These are phyloP conservation scores for Singerocomus rubriflavus DNA, from an alignment of 1,284 basidiomycete genomes.

Conservation along the genomic window DNA sequence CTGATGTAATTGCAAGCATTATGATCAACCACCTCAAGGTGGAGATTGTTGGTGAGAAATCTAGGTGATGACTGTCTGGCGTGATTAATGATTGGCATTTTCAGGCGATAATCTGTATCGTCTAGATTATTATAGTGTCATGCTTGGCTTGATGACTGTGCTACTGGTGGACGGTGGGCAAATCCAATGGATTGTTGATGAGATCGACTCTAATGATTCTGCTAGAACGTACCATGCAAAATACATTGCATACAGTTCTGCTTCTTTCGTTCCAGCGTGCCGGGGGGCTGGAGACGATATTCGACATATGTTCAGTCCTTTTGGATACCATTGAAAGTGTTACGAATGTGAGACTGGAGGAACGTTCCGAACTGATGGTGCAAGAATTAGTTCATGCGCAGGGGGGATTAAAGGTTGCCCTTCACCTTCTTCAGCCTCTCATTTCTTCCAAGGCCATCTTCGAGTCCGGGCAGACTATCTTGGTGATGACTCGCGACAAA, in stretches of 20 bases:
- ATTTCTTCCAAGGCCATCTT: slow-evolving; percentile 78
- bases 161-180: slow-evolving; percentile 81
- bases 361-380: slow-evolving; percentile 54
- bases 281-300: slow-evolving; percentile 72
- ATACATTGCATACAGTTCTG: slow-evolving; percentile 80
- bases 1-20: slow-evolving; percentile 67
- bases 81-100: slow-evolving; percentile 3
- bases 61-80: background rate
- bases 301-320: slow-evolving; percentile 59
- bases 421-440: slow-evolving; percentile 77
- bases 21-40: slow-evolving; percentile 72
- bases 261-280: slow-evolving; percentile 71
- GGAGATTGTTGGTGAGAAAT: slow-evolving; percentile 50
- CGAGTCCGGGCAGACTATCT: slow-evolving; percentile 81
- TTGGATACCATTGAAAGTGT: slow-evolving; percentile 56
- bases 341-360: slow-evolving; percentile 45
- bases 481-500: slow-evolving; percentile 75
- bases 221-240: slow-evolving; percentile 70
- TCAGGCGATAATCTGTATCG: slow-evolving; percentile 51
- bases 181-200: background rate
- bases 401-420: slow-evolving; percentile 77
- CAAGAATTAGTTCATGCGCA: slow-evolving; percentile 74
- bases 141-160: slow-evolving; percentile 70
- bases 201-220: slow-evolving; percentile 6
- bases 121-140: slow-evolving; percentile 73